Base-by-base conservation (phyloP, 2,329 filamentous ascomycete species). In the Thermochaetoides dissita region DNA sequence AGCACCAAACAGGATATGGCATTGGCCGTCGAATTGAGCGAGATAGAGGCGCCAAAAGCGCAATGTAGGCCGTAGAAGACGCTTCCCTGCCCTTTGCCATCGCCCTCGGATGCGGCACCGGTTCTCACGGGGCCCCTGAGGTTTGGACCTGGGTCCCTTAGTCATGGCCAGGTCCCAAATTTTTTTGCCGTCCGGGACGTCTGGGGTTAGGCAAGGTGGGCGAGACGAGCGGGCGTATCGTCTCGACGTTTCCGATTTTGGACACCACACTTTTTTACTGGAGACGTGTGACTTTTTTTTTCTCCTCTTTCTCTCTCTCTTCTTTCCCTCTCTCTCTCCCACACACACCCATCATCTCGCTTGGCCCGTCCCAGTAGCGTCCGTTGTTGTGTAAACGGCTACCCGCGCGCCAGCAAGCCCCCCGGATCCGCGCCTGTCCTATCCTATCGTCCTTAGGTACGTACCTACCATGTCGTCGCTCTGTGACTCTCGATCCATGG, bases 261-360 rank as follows among this genome's bases (percentile, higher is more conserved):
- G 46, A 46, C 36, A 40, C 39, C 31, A 39, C 46, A 48, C 42
- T 48, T 35, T 45, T 43, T 45, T 50, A 46, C 46, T 39, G 17
- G 40, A 36, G 38, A 35, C 44, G 34, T 49, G 44, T 50, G 48
- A 50, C 48, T 50, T 45, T 46, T 48, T 48, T 31, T 32, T 31
- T 39, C 28, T 37, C 38, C 32, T 36, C 38, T 34, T 29, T 33
- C 30, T 41, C n/a, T 24, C 36, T 30, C 42, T 38, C 39, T 39
- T 32, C 38, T 42, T 35, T 32, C 17, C 10, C 36, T 43, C 3
- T 17, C 36, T 33, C 3, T 42, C 41, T 33, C 39, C 17, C 17
- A 24, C 17, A 24, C 17, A 24, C 17, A 24, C 17, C 17, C 17
- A 24, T 24, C 17, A 46, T 47, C 47, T 44, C 39, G 42, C 45